phyloP scores from a whole-genome alignment of 257 asterid species.

The Coffea canephora region DNA sequence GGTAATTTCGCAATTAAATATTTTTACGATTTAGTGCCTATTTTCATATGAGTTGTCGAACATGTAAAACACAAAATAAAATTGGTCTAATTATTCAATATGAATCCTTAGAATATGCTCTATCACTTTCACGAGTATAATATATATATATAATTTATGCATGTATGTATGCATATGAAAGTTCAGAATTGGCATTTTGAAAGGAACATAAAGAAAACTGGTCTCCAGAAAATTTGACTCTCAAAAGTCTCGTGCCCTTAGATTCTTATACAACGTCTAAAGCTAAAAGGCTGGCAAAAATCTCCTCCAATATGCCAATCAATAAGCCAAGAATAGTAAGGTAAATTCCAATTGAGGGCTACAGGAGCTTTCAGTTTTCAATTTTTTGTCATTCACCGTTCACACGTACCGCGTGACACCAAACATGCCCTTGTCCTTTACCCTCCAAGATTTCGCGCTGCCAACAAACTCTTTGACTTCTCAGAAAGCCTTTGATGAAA shows the following conservation, averaged over 20 bases:
- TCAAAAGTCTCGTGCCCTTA: background rate
- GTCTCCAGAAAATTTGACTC: background rate
- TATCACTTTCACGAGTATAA: background rate
- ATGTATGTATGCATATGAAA: no score
- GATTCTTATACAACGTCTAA: background rate
- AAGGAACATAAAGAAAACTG: background rate
- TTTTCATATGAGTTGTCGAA: no score
- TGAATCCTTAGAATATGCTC: background rate
- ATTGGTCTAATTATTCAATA: background rate
- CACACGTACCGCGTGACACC: slow-evolving; percentile 29
- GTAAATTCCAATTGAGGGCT: background rate
- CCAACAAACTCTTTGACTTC: slow-evolving; percentile 33
- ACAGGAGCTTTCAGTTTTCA: background rate
- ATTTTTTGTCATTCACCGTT: background rate
- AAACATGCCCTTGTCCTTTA: slow-evolving; percentile 30
- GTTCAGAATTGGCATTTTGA: background rate
- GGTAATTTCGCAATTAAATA: no score
- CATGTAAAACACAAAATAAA: no score
- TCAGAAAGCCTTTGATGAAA: background rate
- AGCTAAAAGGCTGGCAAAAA: background rate
- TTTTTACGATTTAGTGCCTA: no score
- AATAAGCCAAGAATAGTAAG: background rate
- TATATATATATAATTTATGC: no score
- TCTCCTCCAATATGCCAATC: background rate
- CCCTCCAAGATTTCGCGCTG: slow-evolving; percentile 11